Conservation (phyloP, 1,284 basidiomycete species). For the Microbotryum intermedium region DNA sequence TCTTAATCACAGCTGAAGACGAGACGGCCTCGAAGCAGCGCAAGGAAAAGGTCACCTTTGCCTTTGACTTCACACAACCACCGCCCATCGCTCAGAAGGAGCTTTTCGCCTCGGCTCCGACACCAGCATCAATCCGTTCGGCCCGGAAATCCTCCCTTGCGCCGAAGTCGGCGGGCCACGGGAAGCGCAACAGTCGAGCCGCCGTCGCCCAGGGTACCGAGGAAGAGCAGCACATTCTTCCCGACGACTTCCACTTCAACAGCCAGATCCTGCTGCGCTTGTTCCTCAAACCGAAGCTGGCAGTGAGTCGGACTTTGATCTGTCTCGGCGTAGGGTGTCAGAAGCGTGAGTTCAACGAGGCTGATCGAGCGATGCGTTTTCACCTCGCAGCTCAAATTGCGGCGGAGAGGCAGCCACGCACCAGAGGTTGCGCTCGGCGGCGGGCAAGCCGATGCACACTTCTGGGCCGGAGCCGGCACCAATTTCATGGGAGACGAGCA, state of each 20-base stretch:
- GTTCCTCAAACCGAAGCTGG: constrained; percentile 92
- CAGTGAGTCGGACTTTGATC: constrained; percentile 44
- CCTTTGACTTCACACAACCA: constrained; percentile 69
- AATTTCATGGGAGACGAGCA: constrained; percentile 38
- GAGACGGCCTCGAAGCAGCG: background rate
- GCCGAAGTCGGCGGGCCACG: constrained; percentile 12
- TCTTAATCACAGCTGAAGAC: background rate
- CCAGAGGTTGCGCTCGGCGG: constrained; percentile 1
- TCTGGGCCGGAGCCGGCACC: constrained; percentile 88
- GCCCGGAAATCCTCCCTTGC: constrained; percentile 38
- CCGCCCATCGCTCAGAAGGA: constrained; percentile 56
- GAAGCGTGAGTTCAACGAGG: constrained; percentile 12
- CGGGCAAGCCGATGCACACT: constrained; percentile 75
- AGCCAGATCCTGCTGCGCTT: constrained; percentile 78
- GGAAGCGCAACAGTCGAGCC: constrained; percentile 33
- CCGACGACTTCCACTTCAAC: constrained; percentile 96
- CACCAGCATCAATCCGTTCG: constrained; percentile 48
- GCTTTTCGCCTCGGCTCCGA: constrained; percentile 68
- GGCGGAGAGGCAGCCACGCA: constrained; percentile 8
- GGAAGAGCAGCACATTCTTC: constrained; percentile 69
- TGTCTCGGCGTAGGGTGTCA: too few relatives aligned
- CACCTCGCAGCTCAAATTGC: constrained; percentile 36
- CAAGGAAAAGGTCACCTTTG: constrained; percentile 74
- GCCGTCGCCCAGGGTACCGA: constrained; percentile 37
- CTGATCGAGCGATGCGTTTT: background rate